Conservation (phyloP, 163 green algal species). For the Scenedesmus sp. region DNA sequence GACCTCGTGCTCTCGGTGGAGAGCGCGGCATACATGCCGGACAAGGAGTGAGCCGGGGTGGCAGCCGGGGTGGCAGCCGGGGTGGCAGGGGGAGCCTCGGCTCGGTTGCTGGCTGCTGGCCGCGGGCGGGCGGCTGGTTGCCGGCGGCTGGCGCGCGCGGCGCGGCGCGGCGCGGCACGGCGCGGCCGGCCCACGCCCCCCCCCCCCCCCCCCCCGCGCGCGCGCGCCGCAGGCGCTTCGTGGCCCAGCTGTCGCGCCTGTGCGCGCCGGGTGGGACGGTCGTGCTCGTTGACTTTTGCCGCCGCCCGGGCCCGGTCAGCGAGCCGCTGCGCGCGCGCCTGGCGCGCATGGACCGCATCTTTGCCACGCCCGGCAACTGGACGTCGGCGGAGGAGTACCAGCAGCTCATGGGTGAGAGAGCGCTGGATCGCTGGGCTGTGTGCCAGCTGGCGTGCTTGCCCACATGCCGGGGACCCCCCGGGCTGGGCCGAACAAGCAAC, state of each 20-base stretch:
- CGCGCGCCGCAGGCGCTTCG: conserved; percentile 19
- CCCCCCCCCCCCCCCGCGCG: no score
- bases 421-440: no score
- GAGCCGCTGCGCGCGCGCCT: background rate
- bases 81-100: background rate
- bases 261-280: conserved; percentile 23
- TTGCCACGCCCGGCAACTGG: conserved; percentile 42
- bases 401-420: conserved; percentile 31
- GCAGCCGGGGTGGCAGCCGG: background rate
- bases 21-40: conserved; percentile 38
- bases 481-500: no score
- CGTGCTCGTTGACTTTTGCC: conserved; percentile 41
- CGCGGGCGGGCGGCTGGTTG: no score
- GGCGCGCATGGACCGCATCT: conserved; percentile 26
- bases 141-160: background rate
- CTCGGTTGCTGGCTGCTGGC: conserved; percentile 22
- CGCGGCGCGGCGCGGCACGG: no score
- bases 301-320: background rate
- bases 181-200: no score
- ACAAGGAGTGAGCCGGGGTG: conserved; percentile 27
- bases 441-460: no score
- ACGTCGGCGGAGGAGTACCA: conserved; percentile 34
- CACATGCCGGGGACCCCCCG: no score
- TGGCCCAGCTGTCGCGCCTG: conserved; percentile 36
- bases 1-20: conserved; percentile 40